Evolutionary conservation across 2,329 filamentous ascomycete species (phyloP).

Genomic region (Trichoderma sp.): DNA sequence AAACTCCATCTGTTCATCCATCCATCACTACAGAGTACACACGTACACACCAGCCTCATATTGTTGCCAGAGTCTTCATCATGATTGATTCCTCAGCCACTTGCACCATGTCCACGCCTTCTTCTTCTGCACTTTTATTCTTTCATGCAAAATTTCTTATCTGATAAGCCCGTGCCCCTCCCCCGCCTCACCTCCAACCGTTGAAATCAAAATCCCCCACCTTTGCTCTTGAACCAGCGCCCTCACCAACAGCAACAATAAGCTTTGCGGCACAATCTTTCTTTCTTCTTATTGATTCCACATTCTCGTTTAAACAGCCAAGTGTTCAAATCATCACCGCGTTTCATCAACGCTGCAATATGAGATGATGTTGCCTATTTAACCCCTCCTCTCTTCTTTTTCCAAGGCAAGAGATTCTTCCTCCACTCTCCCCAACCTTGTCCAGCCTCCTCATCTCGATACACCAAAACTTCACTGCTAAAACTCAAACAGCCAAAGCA

Average conservation of each 20-base stretch:
- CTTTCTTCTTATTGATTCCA: not conserved
- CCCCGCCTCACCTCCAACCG: conserved; percentile 1
- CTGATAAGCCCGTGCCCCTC: conserved; percentile 15
- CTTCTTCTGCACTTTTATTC: not conserved
- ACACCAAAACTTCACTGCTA: not conserved
- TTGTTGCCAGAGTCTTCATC: no score
- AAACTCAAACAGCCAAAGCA: not conserved
- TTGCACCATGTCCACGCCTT: no score
- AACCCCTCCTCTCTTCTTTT: not conserved
- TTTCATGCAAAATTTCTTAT: not conserved
- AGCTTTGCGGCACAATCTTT: not conserved
- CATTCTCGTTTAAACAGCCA: not conserved
- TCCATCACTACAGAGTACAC: no score
- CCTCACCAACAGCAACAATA: not conserved
- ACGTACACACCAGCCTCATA: not conserved
- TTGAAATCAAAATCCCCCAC: not conserved
- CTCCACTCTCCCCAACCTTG: not conserved
- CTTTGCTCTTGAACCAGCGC: not conserved
- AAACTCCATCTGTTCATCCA: no score
- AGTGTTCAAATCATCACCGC: not conserved
- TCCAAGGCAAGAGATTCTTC: not conserved
- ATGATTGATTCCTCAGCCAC: no score
- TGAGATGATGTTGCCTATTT: not conserved
- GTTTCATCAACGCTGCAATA: not conserved
- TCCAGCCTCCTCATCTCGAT: not conserved